Evolutionary conservation across 1,139 yeast species (phyloP).

Genomic region (Geotrichum europaeum): DNA sequence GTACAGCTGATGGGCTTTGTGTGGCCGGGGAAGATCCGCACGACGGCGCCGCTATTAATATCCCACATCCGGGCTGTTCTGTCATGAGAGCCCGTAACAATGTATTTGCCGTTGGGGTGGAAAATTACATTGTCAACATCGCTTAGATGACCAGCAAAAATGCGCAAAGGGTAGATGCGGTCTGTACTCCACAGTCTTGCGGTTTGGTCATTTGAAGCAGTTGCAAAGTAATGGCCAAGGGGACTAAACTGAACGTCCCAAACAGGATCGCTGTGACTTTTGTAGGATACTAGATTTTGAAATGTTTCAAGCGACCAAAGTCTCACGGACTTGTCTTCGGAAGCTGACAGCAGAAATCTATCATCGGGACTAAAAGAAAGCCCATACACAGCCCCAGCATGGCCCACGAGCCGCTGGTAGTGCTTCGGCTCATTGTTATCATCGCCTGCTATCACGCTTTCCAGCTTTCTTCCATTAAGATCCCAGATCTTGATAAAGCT

Average conservation of each 20-base stretch:
- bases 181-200: constrained; percentile 98
- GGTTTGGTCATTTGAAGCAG: constrained; percentile 96
- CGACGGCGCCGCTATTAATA: constrained; percentile 78
- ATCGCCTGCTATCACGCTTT: constrained; percentile 59
- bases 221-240: constrained; percentile 92
- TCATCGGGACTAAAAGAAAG: constrained; percentile 61
- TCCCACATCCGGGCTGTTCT: constrained; percentile 99
- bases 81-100: constrained; percentile 92
- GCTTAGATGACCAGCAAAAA: constrained; percentile 94
- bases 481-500: constrained; percentile 89
- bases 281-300: constrained; percentile 81
- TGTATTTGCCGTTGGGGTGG: constrained; percentile 94
- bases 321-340: constrained; percentile 76
- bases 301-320: constrained; percentile 93
- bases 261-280: constrained; percentile 92
- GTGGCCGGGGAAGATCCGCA: constrained; percentile 94
- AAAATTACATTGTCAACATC: constrained; percentile 94
- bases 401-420: constrained; percentile 64
- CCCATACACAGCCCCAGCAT: constrained; percentile 91
- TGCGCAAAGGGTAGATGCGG: constrained; percentile 90
- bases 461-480: constrained; percentile 79
- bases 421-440: constrained; percentile 28
- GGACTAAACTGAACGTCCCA: constrained; percentile 98
- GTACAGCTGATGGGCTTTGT: constrained; percentile 79
- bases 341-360: constrained; percentile 2